Conservation (phyloP, 129 eudicot species). For the Artemisia tridentata region DNA sequence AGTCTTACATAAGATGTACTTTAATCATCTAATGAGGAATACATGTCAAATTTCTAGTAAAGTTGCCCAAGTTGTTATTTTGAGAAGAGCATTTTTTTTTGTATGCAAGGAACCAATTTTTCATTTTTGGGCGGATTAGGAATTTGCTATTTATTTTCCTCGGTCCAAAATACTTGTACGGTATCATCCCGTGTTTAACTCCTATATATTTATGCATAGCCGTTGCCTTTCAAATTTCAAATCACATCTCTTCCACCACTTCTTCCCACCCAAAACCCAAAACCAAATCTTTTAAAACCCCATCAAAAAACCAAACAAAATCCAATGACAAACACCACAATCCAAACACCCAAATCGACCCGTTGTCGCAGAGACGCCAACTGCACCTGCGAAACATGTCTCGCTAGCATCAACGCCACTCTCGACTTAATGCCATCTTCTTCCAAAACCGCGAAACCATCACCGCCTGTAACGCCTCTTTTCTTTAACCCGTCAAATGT, state of each 20-base stretch:
- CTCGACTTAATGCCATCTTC: slow-evolving; percentile 68
- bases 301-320: neutral
- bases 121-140: too few relatives aligned
- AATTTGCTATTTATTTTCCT: too few relatives aligned
- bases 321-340: slow-evolving; percentile 35
- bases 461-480: slow-evolving; percentile 46
- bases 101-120: too few relatives aligned
- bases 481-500: slow-evolving; percentile 29
- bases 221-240: neutral
- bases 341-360: slow-evolving; percentile 50
- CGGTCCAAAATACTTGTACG: too few relatives aligned
- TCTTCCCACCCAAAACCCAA: too few relatives aligned
- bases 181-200: too few relatives aligned
- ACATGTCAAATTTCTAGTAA: too few relatives aligned
- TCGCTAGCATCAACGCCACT: slow-evolving; percentile 68
- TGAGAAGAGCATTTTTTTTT: too few relatives aligned
- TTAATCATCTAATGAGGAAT: too few relatives aligned
- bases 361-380: slow-evolving; percentile 80
- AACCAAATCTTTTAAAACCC: too few relatives aligned
- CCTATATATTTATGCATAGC: neutral
- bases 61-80: too few relatives aligned
- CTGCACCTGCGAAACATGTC: slow-evolving; percentile 68
- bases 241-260: neutral
- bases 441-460: slow-evolving; percentile 22
- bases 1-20: too few relatives aligned